Evolutionary conservation across 2,329 filamentous ascomycete genomes (phyloP), one percentile per base, ranked within the genome.

Genomic region (Pseudogymnoascus sp.): DNA sequence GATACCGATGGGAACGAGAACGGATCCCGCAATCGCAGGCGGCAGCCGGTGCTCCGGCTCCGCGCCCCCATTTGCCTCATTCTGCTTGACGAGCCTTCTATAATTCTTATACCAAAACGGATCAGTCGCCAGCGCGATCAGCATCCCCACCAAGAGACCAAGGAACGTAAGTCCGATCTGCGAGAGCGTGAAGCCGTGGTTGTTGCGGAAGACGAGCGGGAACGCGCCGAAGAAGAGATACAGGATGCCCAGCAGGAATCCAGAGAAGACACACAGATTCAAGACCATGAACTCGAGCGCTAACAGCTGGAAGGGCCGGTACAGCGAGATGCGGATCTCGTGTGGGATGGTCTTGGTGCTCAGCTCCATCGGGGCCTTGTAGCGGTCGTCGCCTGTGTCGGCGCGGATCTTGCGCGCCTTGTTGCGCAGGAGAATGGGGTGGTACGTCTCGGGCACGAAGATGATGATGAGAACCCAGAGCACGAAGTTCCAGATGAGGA

Each of bases 211-310:
- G 15, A 96, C 86, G 50, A 96, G 78, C 4, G 88, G 84, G 70
- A 96, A 96, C 0, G 92, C 91, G 19, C 91, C 91, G 73, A 96
- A 96, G 78, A 96, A 96, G 40, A 96, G 84, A 72, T 96, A 96
- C 2, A 96, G 77, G 50, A 96, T 88, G 4, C 92, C 93, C 7
- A 96, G 80, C n/a, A 96, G 78, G 62, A 97, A 84, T 40, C 91
- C 91, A 0, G 90, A 90, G 69, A 93, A 89, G 21, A 95, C 76
- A 75, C 91, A 95, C 26, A 97, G 84, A 68, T 86, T 86, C 64
- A 95, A 78, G 65, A 88, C 90, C 91, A 96, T 97, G 67, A 90
- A 90, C 77, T 96, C 91, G 62, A 90, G 83, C 60, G 88, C 75
- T 62, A 97, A 81, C 5, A 97, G 83, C 75, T 95, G 84, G 72